Percentiles rank a stretch among this genome's conserved stretches.
Conservation (phyloP, 129 eudicot species). For the Flaveria robusta region DNA sequence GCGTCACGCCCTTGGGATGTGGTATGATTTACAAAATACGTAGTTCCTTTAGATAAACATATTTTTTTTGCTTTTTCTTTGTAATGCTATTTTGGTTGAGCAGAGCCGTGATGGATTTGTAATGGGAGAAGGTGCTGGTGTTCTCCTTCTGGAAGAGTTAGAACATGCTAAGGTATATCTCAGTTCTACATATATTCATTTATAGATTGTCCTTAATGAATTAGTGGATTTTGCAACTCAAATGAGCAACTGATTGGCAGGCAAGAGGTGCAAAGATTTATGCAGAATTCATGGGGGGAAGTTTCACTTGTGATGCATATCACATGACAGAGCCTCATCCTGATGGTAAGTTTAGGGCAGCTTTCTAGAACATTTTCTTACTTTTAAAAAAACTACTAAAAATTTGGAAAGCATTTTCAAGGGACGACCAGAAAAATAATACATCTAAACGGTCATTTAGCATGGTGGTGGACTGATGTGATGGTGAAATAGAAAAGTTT, state of each 20-base stretch:
- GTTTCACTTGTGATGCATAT: constrained; percentile 47
- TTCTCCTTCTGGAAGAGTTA: constrained; percentile 42
- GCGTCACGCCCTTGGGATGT: constrained; percentile 62
- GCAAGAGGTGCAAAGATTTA: constrained; percentile 54
- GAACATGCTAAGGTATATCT: constrained; percentile 45
- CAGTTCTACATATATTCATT: background rate
- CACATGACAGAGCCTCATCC: constrained; percentile 42
- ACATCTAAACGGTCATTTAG: background rate
- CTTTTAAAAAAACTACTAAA: background rate
- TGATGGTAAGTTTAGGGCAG: constrained; percentile 25
- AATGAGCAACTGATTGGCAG: constrained; percentile 23
- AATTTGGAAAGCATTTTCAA: background rate
- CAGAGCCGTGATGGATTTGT: constrained; percentile 55
- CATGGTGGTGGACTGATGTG: too few relatives aligned
- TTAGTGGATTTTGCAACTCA: constrained; percentile 12
- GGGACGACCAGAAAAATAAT: background rate
- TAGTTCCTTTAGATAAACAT: background rate
- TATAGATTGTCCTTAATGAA: background rate
- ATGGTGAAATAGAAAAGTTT: background rate
- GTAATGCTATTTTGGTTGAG: constrained; percentile 10
- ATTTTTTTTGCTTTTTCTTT: background rate
- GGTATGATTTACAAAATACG: constrained; percentile 8
- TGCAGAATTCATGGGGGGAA: constrained; percentile 49
- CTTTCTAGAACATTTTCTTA: background rate
- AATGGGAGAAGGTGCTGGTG: constrained; percentile 66